Conservation (phyloP, 345 rosid species). For the Anastatica hierochuntica region DNA sequence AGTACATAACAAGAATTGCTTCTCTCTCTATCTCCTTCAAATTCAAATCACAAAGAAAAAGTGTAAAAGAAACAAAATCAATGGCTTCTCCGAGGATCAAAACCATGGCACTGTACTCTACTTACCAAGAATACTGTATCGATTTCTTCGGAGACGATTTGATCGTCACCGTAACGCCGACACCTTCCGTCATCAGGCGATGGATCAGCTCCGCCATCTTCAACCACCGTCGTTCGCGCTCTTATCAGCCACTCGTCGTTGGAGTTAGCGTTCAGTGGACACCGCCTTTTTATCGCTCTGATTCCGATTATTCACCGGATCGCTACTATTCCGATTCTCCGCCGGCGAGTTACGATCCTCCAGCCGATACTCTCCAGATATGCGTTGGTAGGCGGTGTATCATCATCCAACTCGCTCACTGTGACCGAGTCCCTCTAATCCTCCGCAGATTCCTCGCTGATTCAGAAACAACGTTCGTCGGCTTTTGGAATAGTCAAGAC, state of each 20-base stretch:
- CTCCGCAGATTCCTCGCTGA: constrained; percentile 22
- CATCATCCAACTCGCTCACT: constrained; percentile 24
- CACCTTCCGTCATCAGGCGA: constrained; percentile 19
- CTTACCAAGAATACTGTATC: not conserved
- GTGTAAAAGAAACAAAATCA: no score
- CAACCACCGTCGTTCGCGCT: no score
- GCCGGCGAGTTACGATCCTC: no score
- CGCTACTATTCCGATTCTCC: no score
- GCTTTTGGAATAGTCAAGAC: constrained; percentile 23
- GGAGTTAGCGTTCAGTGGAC: no score
- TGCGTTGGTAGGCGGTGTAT: constrained; percentile 25
- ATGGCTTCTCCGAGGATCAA: constrained; percentile 9
- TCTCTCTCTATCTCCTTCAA: no score
- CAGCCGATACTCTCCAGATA: constrained; percentile 25
- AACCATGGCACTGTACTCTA: not conserved
- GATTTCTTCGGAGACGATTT: constrained; percentile 16
- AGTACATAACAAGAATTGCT: no score
- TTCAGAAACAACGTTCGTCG: not conserved
- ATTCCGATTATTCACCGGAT: not conserved
- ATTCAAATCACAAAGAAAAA: no score
- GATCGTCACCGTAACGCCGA: constrained; percentile 18
- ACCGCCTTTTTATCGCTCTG: no score
- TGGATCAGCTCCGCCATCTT: no score
- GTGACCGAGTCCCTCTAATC: not conserved
- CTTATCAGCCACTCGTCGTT: no score